Base-by-base conservation (phyloP, 2,329 filamentous ascomycete species). In the Nemania sp. region DNA sequence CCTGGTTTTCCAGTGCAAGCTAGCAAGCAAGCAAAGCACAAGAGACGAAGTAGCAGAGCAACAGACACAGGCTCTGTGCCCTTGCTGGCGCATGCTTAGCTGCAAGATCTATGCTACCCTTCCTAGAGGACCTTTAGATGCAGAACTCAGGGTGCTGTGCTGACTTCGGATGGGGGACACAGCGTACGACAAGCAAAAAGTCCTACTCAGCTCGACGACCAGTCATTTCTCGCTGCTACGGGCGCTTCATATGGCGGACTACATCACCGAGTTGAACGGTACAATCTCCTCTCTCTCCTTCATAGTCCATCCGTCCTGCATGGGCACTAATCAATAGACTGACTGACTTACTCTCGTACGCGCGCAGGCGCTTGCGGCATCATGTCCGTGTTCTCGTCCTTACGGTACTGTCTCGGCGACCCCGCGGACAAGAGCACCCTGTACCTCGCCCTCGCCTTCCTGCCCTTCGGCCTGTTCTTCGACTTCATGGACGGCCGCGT, bases 401-500 rank as follows among this genome's bases (percentile, higher is more conserved):
- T 99, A 76, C 90, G 91, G 63, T 97, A 97, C 80, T 94, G 89
- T 73, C 82, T 96, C 59, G 86, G 86, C 59, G 83, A 88, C 61
- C 80, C 88, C 7, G 70, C 79, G 54, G 77, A 88, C 49, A 78
- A 84, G 64, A 78, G 77, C 47, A 88, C 91, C 64, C 77, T 97
- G 49, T 97, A 90, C 82, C 76, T 86, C 28, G 92, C 94, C 2
- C 83, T 99, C 43, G 83, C 78, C 4, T 90, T 97, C 73, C 89
- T 97, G 73, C 93, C 93, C 0, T 90, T 97, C 55, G 92, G 91
- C 5, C 79, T 97, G 11, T 97, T 97, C 78, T 97, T 97, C 72
- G 94, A 99, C 73, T 95, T 96, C 70, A 91, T 97, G 81, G 94
- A 99, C 72, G 94, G 94, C 69, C 94, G 92, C 70, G 92, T 99